Base-by-base conservation (phyloP, 441 rosid genomes). In the Populus tomentosa region DNA sequence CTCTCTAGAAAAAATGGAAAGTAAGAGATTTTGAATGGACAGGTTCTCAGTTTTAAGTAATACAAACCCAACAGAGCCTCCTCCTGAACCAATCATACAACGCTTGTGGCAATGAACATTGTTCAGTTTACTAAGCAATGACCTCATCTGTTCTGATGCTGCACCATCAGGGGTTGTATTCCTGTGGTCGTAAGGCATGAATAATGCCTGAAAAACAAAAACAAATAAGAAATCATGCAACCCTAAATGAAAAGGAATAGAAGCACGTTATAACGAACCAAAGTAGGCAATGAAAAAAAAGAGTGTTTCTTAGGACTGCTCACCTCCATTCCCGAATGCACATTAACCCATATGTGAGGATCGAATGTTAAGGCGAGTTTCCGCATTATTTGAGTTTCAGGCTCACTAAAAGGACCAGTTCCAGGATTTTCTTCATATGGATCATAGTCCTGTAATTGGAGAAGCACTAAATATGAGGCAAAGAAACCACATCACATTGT, bases 391-490 rank as follows among this genome's bases (percentile, higher is more conserved):
- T 96, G 99, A 79, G 93, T 77, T 85, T 96, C 99, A 70, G 99
- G 98, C 83, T 96, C 99, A 77, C 98, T 94, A 78, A 96, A 94
- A 67, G 98, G 90, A 86, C 85, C 92, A 79, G 85, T 86, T 76
- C 99, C 99, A 73, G 99, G 99, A 87, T 96, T 91, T 88, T 96
- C 99, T 91, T 96, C 99, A 80, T 89, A 88, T 70, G 99, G 99
- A 85, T 96, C 96, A 84, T 91, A 96, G 79, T 96, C 99, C 98
- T 97, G 77, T 46, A 81, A 80, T 71, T 36, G 65, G 28, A 69
- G 40, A 61, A 75, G 70, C 26, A 23, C 77, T 10, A 79, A 72
- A 74, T 63, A 16, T 80, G 72, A 82, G 77, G 63, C 71, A 78
- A 69, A 64, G 50, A 71, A 63, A 20, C 35, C 68, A 70, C 10